phyloP scores from a whole-genome alignment of 2,329 filamentous ascomycete genomes.

The Hyphodiscus sp. region DNA sequence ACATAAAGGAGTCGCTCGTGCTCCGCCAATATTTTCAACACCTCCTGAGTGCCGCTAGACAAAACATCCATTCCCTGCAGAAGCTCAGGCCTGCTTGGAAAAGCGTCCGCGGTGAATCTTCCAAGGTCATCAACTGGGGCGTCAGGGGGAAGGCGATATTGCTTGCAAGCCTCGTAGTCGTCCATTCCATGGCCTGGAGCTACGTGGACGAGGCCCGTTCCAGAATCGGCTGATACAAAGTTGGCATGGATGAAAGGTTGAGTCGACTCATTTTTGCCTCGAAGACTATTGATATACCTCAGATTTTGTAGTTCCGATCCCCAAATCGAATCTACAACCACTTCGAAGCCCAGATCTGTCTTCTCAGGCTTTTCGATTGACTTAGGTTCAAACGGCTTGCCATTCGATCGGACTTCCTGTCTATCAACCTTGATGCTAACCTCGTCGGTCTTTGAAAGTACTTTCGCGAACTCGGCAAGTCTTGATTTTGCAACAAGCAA shows the following conservation, averaged over 20 bases:
- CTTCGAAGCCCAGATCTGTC: slow-evolving; percentile 22
- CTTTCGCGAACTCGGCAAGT: slow-evolving; percentile 49
- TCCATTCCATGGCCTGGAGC: slow-evolving; percentile 96
- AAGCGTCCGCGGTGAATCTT: slow-evolving; percentile 71
- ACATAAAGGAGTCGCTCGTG: slow-evolving; percentile 53
- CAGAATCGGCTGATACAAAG: slow-evolving; percentile 86
- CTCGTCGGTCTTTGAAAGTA: slow-evolving; percentile 30
- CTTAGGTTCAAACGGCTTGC: too few relatives aligned
- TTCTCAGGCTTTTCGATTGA: background rate
- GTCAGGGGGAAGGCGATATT: slow-evolving; percentile 64
- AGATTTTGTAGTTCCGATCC: slow-evolving; percentile 61
- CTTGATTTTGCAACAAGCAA: slow-evolving; percentile 68
- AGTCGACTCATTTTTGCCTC: slow-evolving; percentile 46
- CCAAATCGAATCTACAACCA: slow-evolving; percentile 50
- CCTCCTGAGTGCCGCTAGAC: slow-evolving; percentile 58
- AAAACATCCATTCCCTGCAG: slow-evolving; percentile 70
- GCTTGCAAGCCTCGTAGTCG: slow-evolving; percentile 77
- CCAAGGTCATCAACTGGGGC: slow-evolving; percentile 82
- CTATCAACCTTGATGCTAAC: background rate
- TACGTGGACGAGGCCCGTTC: slow-evolving; percentile 88
- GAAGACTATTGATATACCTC: slow-evolving; percentile 65
- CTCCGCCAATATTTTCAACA: slow-evolving; percentile 61
- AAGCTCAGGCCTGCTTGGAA: slow-evolving; percentile 58
- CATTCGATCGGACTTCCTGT: too few relatives aligned
- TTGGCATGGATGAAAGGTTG: slow-evolving; percentile 76